These are phyloP conservation scores for Solanum pimpinellifolium DNA, from an alignment of 257 asterid species.

Conservation along the genomic window DNA sequence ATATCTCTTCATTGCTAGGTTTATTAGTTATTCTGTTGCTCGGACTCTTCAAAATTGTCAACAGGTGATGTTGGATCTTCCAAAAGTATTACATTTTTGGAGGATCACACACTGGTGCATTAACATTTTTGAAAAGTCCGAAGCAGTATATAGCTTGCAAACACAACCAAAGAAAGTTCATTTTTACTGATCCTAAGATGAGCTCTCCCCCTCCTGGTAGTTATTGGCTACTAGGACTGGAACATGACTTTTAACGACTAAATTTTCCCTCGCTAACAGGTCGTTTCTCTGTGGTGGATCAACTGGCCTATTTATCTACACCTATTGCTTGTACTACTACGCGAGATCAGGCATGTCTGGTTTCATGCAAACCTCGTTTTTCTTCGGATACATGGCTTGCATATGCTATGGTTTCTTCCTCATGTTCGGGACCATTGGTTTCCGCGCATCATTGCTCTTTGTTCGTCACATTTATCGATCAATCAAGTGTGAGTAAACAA, in stretches of 20 bases:
- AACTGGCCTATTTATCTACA: conserved; percentile 8
- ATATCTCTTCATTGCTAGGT: background rate
- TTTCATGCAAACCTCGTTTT: conserved; percentile 20
- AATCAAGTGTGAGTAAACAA: conserved; percentile 16
- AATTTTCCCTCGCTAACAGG: background rate
- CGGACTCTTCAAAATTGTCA: background rate
- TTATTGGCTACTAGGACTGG: background rate
- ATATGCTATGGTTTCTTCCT: conserved; percentile 21
- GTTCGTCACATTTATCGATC: conserved; percentile 11
- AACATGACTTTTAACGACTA: background rate
- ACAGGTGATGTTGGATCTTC: background rate
- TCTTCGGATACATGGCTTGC: conserved; percentile 25
- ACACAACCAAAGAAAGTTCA: background rate
- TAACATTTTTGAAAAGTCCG: background rate
- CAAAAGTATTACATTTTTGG: background rate
- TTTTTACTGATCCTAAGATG: background rate
- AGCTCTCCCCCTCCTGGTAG: background rate
- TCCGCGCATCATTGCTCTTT: conserved; percentile 6
- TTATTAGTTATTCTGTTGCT: background rate
- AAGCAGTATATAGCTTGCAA: background rate
- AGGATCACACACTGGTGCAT: background rate
- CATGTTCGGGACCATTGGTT: conserved; percentile 17
- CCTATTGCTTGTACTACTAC: conserved; percentile 10
- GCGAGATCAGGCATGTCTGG: conserved; percentile 10
- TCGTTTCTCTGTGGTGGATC: conserved; percentile 21